phyloP scores from a whole-genome alignment of 2,329 filamentous ascomycete species.

The Ceratocystis papillata region DNA sequence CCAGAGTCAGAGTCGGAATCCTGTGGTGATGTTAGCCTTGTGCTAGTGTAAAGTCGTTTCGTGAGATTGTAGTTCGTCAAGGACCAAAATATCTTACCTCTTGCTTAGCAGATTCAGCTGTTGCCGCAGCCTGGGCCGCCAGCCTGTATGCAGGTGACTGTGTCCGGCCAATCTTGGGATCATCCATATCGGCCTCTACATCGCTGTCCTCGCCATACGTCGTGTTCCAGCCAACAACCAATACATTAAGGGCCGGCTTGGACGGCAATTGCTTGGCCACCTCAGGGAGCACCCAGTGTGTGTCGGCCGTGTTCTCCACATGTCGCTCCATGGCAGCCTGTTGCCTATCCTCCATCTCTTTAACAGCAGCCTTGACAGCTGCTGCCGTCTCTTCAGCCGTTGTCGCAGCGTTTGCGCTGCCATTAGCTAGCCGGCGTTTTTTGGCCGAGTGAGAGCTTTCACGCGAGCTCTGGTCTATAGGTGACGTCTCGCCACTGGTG shows the following conservation, averaged over 20 bases:
- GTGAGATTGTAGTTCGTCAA: neutral
- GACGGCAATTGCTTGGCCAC: slow-evolving; percentile 29
- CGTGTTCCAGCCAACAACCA: slow-evolving; percentile 47
- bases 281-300: slow-evolving; percentile 62
- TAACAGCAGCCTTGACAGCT: slow-evolving; percentile 52
- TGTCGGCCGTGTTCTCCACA: slow-evolving; percentile 54
- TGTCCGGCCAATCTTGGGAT: slow-evolving; percentile 31
- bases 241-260: slow-evolving; percentile 42
- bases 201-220: slow-evolving; percentile 34
- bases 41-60: neutral
- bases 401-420: slow-evolving; percentile 30
- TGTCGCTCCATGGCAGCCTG: slow-evolving; percentile 51
- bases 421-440: slow-evolving; percentile 44
- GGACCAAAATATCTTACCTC: slow-evolving; percentile 28
- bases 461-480: slow-evolving; percentile 28
- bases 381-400: slow-evolving; percentile 31
- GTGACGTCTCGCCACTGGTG: slow-evolving; percentile 35
- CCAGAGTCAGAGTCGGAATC: slow-evolving; percentile 24
- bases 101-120: slow-evolving; percentile 18
- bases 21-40: slow-evolving; percentile 1
- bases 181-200: slow-evolving; percentile 31
- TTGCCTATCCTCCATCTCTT: slow-evolving; percentile 56
- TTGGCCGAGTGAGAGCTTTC: slow-evolving; percentile 47
- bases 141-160: slow-evolving; percentile 31
- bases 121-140: slow-evolving; percentile 15